These are phyloP conservation scores for Leishmania gerbilli DNA, from an alignment of 208 protist genomes.

Conservation along the genomic window DNA sequence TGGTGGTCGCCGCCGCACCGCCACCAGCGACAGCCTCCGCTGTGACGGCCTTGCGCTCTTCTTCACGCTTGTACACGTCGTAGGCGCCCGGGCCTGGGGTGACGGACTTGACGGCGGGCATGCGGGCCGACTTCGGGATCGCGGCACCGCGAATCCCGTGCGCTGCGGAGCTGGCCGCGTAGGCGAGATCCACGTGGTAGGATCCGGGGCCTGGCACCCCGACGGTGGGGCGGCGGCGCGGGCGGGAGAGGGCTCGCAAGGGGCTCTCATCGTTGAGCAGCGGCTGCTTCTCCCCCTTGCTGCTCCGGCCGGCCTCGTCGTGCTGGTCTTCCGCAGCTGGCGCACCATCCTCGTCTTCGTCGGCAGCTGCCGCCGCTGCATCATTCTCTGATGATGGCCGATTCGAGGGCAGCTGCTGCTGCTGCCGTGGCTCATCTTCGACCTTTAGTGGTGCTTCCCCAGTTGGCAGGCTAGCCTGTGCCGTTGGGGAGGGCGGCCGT, in stretches of 20 bases:
- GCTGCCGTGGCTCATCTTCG: not conserved
- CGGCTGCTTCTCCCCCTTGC: not conserved
- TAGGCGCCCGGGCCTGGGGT: constrained; percentile 31
- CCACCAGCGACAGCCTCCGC: not conserved
- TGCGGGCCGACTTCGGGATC: constrained; percentile 31
- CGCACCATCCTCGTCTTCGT: not conserved
- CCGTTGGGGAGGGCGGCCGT: not conserved
- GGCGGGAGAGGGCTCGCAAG: constrained; percentile 18
- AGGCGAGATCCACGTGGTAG: constrained; percentile 56
- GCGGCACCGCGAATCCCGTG: constrained; percentile 18
- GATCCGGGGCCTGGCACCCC: constrained; percentile 57
- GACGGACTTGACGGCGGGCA: constrained; percentile 24
- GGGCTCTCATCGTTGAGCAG: not conserved
- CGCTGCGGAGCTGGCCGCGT: constrained; percentile 29
- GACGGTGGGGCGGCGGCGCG: constrained; percentile 11
- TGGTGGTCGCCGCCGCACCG: not conserved
- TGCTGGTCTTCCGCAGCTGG: not conserved
- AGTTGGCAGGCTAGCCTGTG: not conserved
- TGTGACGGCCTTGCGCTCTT: not conserved
- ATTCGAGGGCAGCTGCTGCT: not conserved
- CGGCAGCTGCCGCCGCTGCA: not conserved
- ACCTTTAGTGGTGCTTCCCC: not conserved
- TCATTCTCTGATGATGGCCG: not conserved
- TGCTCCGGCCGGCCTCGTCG: not conserved
- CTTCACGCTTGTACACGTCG: constrained; percentile 10